Evolutionary conservation across 257 asterid species (phyloP).

Genomic region (Rehmannia glutinosa): DNA sequence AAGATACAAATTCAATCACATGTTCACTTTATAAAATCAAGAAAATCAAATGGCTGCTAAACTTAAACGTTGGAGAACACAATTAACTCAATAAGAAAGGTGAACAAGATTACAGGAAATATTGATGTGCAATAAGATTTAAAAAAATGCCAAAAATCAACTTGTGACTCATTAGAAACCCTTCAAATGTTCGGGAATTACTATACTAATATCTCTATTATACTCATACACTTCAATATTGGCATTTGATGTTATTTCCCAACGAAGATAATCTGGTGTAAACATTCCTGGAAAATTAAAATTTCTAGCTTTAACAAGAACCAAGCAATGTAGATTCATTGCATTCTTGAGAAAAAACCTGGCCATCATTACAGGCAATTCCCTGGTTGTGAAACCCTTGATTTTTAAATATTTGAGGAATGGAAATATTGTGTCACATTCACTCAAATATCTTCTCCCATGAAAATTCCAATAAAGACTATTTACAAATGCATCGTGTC

Average conservation of each 20-base stretch:
- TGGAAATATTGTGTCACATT: background rate
- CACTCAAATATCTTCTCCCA: background rate
- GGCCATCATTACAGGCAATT: constrained; percentile 13
- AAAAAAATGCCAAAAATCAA: too few species aligned
- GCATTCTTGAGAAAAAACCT: constrained; percentile 24
- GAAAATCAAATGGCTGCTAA: too few species aligned
- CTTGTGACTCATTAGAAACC: background rate
- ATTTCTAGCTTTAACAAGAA: constrained; percentile 13
- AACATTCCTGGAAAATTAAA: background rate
- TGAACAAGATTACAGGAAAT: too few species aligned
- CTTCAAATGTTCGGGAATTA: background rate
- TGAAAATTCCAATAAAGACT: constrained; percentile 13
- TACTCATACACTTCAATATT: constrained; percentile 3
- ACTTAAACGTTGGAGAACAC: too few species aligned
- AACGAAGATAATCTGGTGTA: background rate
- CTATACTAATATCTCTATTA: background rate
- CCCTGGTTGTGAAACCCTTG: constrained; percentile 23
- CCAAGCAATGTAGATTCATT: background rate
- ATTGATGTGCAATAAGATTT: too few species aligned
- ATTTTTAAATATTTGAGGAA: constrained; percentile 14
- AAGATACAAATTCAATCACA: too few species aligned
- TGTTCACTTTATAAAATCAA: too few species aligned
- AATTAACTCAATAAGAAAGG: too few species aligned
- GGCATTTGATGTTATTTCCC: constrained; percentile 19
- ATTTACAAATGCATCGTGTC: constrained; percentile 13